A percentile compares a stretch with the other conserved stretches of the same genome.
These are phyloP conservation scores for Ascochyta clinopodiicola DNA, from an alignment of 2,329 filamentous ascomycete species.

Conservation along the genomic window DNA sequence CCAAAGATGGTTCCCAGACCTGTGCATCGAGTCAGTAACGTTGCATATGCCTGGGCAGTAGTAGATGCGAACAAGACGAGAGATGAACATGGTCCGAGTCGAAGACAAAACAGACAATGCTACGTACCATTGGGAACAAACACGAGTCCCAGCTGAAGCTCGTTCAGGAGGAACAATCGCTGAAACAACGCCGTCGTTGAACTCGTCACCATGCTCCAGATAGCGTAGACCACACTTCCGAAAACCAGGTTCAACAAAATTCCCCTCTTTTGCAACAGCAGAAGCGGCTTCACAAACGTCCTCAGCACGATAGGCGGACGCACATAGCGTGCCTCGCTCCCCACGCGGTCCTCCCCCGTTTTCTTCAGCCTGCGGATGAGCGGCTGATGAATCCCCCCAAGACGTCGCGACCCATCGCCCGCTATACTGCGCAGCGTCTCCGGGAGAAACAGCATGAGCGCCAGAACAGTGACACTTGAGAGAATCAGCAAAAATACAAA, in stretches of 20 bases:
- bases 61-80: no score
- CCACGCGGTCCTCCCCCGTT: neutral
- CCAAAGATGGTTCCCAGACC: constrained; percentile 52
- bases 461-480: constrained; percentile 45
- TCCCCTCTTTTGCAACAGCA: constrained; percentile 41
- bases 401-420: constrained; percentile 38
- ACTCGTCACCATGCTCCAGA: constrained; percentile 59
- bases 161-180: constrained; percentile 48
- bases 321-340: neutral
- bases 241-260: constrained; percentile 54
- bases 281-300: neutral
- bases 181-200: constrained; percentile 53
- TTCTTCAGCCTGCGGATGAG: constrained; percentile 36
- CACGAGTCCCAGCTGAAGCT: constrained; percentile 50
- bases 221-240: constrained; percentile 54
- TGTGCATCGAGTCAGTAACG: neutral
- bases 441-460: constrained; percentile 48
- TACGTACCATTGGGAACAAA: constrained; percentile 50
- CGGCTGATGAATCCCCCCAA: constrained; percentile 52
- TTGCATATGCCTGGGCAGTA: neutral
- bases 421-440: constrained; percentile 46
- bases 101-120: no score
- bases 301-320: neutral
- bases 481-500: constrained; percentile 63
- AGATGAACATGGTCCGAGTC: no score